Evolutionary conservation across 306 rosid species (phyloP), one percentile per base, ranked within the genome.

Genomic region (Potentilla sterilis): DNA sequence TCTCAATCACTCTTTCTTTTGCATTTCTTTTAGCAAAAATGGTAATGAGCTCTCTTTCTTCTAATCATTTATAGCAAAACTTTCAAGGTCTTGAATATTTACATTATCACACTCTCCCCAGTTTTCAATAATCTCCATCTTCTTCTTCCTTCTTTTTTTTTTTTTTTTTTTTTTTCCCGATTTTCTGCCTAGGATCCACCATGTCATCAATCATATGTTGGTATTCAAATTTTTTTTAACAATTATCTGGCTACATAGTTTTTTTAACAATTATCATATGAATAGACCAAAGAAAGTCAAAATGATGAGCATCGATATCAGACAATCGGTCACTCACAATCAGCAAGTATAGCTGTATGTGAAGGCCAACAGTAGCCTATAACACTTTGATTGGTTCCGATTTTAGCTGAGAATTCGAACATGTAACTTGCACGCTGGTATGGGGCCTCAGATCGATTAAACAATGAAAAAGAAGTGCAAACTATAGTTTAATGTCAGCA

Each of bases 161-260:
- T 46, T 9, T 55, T 77, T 67, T 64, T 64, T 16, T 16, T 16
- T 51, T 2, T 9, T 10, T 9, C 5, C 19, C 24, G 7, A 52
- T 9, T 57, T 10, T 57, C 0, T 28, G 70, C 69, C 51, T 81
- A 24, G 82, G 83, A 76, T 85, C 87, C 86, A 81, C 77, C 72
- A 44, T 77, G 69, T 55, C 75, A 65, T 70, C 32, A 76, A 41
- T 76, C 81, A 75, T 59, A 12, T 67, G 78, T 54, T 72, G 85
- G 73, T 58, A 69, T 47, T 59, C 47, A 7, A 54, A 49, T 0
- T 19, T 4, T 7, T 22, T 0, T 10, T 11, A 28, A 12, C 37
- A 11, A 59, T 11, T 24, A 59, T 65, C 35, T 54, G 48, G 69
- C 69, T 66, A 24, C 5, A 12, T 16, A 10, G 1, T 24, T 11